Evolutionary conservation across 1,284 basidiomycete genomes (phyloP).

Genomic region (Somion occarium): DNA sequence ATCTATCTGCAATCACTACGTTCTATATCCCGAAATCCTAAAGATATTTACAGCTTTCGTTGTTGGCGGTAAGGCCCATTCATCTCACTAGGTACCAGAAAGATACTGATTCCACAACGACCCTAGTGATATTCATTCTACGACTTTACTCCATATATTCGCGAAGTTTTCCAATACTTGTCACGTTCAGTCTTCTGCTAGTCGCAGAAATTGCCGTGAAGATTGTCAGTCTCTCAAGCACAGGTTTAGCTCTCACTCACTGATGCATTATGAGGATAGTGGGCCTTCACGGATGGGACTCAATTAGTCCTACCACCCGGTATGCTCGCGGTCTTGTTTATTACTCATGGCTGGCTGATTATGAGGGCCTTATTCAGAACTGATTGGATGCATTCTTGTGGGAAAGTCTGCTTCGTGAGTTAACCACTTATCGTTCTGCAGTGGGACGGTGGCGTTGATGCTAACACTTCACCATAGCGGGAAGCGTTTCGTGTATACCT

Average conservation of each 20-base stretch:
- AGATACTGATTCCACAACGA: background rate
- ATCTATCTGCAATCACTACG: slow-evolving; percentile 21
- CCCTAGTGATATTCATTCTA: slow-evolving; percentile 20
- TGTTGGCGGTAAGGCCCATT: slow-evolving; percentile 18
- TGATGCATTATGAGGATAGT: slow-evolving; percentile 9
- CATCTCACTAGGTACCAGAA: background rate
- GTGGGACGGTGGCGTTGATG: no score
- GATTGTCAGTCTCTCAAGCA: slow-evolving; percentile 6
- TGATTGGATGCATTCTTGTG: slow-evolving; percentile 23
- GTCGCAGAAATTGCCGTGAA: slow-evolving; percentile 5
- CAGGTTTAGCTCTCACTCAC: background rate
- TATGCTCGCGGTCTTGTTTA: slow-evolving; percentile 7
- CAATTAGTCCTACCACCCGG: slow-evolving; percentile 22
- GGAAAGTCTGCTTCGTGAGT: slow-evolving; percentile 20
- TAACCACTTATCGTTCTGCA: no score
- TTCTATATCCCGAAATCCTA: slow-evolving; percentile 23
- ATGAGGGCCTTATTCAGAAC: slow-evolving; percentile 10
- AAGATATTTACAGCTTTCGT: slow-evolving; percentile 22
- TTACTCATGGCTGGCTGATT: background rate
- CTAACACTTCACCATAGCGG: slow-evolving; percentile 15
- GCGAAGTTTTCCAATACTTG: slow-evolving; percentile 1
- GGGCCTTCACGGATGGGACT: slow-evolving; percentile 23
- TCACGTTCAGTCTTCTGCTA: slow-evolving; percentile 6
- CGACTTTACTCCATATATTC: slow-evolving; percentile 11
- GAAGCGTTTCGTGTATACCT: slow-evolving; percentile 24